Evolutionary conservation across 768 basidiomycete genomes (phyloP).

Genomic region (Tylopilus subfusipes): DNA sequence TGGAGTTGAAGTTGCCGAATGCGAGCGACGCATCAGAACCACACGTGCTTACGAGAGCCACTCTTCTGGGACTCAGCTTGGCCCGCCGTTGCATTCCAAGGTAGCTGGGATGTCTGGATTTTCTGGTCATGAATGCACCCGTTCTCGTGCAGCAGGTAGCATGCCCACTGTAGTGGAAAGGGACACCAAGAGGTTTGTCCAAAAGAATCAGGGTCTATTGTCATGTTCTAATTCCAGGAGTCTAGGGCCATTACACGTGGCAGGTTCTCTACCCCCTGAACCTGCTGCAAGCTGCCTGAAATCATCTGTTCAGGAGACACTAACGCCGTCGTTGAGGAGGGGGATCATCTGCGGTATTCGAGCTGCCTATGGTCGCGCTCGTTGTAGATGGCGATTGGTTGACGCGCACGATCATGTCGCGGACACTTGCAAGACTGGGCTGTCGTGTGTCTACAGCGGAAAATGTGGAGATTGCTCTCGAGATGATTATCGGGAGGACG

Average conservation of each 20-base stretch:
- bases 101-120: not conserved
- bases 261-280: slow-evolving; percentile 5
- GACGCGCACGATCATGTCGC: slow-evolving; percentile 77
- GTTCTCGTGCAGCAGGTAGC: not conserved
- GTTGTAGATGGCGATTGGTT: slow-evolving; percentile 83
- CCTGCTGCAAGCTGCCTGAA: slow-evolving; percentile 10
- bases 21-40: slow-evolving; percentile 29
- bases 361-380: slow-evolving; percentile 58
- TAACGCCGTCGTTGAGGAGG: slow-evolving; percentile 10
- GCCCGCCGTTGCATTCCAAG: slow-evolving; percentile 17
- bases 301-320: slow-evolving; percentile 10
- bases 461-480: slow-evolving; percentile 76
- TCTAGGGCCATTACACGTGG: not conserved
- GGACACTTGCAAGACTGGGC: slow-evolving; percentile 74
- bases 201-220: not conserved
- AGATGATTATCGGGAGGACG: slow-evolving; percentile 55
- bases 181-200: not conserved
- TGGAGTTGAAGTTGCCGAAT: slow-evolving; percentile 51
- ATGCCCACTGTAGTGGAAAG: slow-evolving; percentile 3
- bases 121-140: not conserved
- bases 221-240: slow-evolving; percentile 3
- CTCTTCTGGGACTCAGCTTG: slow-evolving; percentile 38
- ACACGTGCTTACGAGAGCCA: slow-evolving; percentile 40
- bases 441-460: slow-evolving; percentile 78
- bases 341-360: slow-evolving; percentile 32